Base-by-base conservation (phyloP, 768 basidiomycete species). In the Phlebiopsis gigantea region DNA sequence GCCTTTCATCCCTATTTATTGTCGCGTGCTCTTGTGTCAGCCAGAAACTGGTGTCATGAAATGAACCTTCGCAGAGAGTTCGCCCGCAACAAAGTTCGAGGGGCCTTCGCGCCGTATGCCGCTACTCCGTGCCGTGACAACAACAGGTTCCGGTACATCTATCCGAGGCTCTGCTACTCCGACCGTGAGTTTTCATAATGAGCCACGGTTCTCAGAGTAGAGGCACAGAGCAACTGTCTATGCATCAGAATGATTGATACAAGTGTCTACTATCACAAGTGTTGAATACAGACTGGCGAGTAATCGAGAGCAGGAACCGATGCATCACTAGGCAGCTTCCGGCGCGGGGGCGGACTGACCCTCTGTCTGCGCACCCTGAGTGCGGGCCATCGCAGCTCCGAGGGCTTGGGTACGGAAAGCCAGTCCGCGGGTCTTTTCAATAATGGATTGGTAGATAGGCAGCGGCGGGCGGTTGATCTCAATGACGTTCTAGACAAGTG, bases 381-480 rank as follows among this genome's bases (percentile, higher is more conserved):
- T 64, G 48, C 77, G 72, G 52, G 73, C 65, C 75, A 87, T 84
- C 10, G 93, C 91, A 15, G 88, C 87, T 1, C 92, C 90, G 51
- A 97, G 72, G 1, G 90, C 93, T 67, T 94, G 93, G 0, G 93
- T 93, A 55, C 95, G 85, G 72, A 97, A 83, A 0, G 93, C 85
- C 57, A 98, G 77, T 43, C 94, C 93, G 45, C 93, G 85, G 1
- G 94, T 97, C 70, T 94, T 96, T 71, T 98, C 95, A 63, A 97
- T 97, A 63, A 98, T 87, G 4, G 88, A 81, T 67, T 96, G 95
- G 72, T 96, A 96, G 19, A 95, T 85, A 1, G 95, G 93, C 43
- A 88, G 79, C 42, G 93, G 83, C 6, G 92, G 89, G 15, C 94
- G 85, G 69, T 91, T 85, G 71, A 98, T 98, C 72, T 95, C 88